A percentile compares a stretch with the other conserved stretches of the same genome.
phyloP scores from a whole-genome alignment of 2,329 filamentous ascomycete species.

The Phaeophleospora eucalypticola region DNA sequence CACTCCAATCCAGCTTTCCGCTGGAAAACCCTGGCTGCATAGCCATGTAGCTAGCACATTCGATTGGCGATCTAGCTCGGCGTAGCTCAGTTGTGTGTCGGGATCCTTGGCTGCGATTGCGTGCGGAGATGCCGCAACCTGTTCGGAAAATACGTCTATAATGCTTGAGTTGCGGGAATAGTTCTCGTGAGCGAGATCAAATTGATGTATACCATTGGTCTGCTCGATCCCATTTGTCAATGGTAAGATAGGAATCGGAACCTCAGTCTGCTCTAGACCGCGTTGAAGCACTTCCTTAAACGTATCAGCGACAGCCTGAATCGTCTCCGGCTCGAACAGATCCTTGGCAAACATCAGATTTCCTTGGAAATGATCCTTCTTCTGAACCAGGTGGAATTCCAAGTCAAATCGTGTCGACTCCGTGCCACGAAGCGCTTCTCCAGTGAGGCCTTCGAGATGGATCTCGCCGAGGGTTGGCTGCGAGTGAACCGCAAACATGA shows the following conservation, averaged over 20 bases:
- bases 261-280: constrained; percentile 5
- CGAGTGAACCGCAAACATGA: constrained; percentile 12
- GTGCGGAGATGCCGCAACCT: constrained; percentile 2
- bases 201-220: neutral
- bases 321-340: constrained; percentile 8
- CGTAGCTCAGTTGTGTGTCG: constrained; percentile 2
- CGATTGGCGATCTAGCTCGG: constrained; percentile 3
- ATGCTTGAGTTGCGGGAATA: constrained; percentile 7
- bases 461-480: constrained; percentile 8
- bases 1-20: constrained; percentile 6
- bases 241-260: constrained; percentile 3
- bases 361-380: constrained; percentile 1
- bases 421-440: constrained; percentile 5
- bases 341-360: constrained; percentile 8
- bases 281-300: constrained; percentile 4
- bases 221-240: constrained; percentile 4
- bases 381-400: constrained; percentile 8
- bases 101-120: constrained; percentile 4
- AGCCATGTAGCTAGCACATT: constrained; percentile 4
- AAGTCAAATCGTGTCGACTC: constrained; percentile 9
- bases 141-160: constrained; percentile 4
- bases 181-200: neutral
- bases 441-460: constrained; percentile 5
- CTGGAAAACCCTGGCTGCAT: neutral
- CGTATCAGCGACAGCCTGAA: neutral